A percentile compares a stretch with the other conserved stretches of the same genome.
Conservation (phyloP, 1,284 basidiomycete genomes). For the Apiotrichum siamense region DNA sequence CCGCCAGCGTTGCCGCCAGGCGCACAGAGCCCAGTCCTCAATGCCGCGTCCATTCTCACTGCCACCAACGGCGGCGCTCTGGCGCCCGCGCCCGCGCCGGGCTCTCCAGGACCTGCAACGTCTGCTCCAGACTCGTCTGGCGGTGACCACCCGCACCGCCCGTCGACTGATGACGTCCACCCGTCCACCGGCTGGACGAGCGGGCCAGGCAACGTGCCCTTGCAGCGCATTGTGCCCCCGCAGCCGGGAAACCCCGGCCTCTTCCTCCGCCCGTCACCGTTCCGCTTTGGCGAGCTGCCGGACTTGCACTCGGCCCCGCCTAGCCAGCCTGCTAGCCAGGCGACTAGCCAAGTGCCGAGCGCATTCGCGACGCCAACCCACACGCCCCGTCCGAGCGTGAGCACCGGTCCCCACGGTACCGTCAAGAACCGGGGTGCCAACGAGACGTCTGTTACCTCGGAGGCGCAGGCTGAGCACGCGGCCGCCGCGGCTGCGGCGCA, state of each 20-base stretch:
- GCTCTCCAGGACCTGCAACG: neutral
- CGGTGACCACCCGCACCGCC: too few species aligned
- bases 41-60: neutral
- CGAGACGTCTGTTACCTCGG: neutral
- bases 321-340: too few species aligned
- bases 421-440: neutral
- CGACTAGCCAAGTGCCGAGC: neutral
- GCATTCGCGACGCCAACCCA: too few species aligned
- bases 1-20: slow-evolving; percentile 5
- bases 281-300: too few species aligned
- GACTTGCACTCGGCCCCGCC: too few species aligned
- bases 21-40: neutral
- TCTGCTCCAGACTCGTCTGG: too few species aligned
- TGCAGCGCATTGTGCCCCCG: neutral
- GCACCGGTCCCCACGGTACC: neutral
- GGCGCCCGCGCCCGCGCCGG: neutral
- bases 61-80: neutral
- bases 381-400: neutral
- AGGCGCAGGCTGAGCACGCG: neutral
- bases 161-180: too few species aligned
- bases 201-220: neutral
- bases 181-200: neutral
- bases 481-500: neutral
- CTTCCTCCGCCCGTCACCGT: neutral
- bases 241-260: neutral